Evolutionary conservation across 202 grass and related monocot species (phyloP), one percentile per base, ranked within the genome.

Genomic region (Bolboschoenoplectus hybrid): DNA sequence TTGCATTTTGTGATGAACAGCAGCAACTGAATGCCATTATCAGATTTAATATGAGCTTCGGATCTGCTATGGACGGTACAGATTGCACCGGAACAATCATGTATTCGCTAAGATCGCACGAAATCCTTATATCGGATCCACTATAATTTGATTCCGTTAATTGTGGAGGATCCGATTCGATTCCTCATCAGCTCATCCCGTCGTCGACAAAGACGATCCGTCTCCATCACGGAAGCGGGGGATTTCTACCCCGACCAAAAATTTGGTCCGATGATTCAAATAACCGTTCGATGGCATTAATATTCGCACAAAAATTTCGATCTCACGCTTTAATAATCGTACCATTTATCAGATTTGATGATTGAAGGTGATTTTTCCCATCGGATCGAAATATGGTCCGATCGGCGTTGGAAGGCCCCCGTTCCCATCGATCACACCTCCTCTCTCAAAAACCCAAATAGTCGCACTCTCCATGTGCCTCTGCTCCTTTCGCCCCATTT

Each of bases 401-500:
- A 32, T 41, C 14, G 14, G 5, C 36, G 26, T 26, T 26, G 26
- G 26, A 26, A 26, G 26, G 26, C 9, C 19, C 12, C 46, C 19
- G 71, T 74, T 46, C 1, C 3, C 55, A 1, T 16, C 49, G 19
- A 74, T 50, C 70, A 50, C 8, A 11, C 39, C 16, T 45, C 6
- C 66, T 61, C 4, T 57, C 51, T 78, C 51, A 78, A 39, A 79
- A 79, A 3, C 51, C 35, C 35, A n/a, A 41, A 39, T 39, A 77
- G 47, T 56, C 74, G 50, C 47, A 56, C 50, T 12, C 74, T 51
- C 74, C 74, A 78, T 39, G 74, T 79, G 74, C 14, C 74, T 60
- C 51, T 38, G 53, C 75, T 55, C 82, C 45, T 71, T 84, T 20
- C 43, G 82, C 66, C 47, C 46, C 61, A 55, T 55, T 66, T 84